Evolutionary conservation across 1,284 basidiomycete species (phyloP).

Genomic region (Cryptococcus hybrid): DNA sequence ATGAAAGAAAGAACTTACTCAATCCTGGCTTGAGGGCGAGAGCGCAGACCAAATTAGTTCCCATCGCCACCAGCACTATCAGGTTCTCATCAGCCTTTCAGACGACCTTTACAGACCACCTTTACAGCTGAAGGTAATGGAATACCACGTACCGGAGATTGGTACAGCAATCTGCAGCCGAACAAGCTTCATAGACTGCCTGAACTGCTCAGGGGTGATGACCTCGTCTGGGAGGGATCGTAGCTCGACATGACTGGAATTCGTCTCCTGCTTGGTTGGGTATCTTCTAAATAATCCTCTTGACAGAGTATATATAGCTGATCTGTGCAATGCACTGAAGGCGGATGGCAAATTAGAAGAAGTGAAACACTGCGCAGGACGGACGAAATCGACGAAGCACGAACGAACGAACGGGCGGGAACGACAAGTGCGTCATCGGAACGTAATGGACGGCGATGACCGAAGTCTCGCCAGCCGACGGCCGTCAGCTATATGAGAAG

Average conservation of each 20-base stretch:
- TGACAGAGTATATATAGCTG: too few species aligned
- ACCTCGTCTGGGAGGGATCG: conserved; percentile 35
- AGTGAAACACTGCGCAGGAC: too few species aligned
- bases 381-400: too few species aligned
- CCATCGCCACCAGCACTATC: conserved; percentile 41
- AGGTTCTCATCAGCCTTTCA: background rate
- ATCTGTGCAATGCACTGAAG: too few species aligned
- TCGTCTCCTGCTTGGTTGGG: too few species aligned
- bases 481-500: too few species aligned
- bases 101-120: background rate
- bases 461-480: too few species aligned
- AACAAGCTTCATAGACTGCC: conserved; percentile 44
- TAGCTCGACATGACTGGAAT: conserved; percentile 38
- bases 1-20: conserved; percentile 19
- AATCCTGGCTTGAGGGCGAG: conserved; percentile 47
- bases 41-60: conserved; percentile 42
- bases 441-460: too few species aligned
- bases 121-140: conserved; percentile 47
- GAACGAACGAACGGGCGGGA: too few species aligned
- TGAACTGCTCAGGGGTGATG: conserved; percentile 44
- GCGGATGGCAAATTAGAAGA: too few species aligned
- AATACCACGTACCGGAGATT: conserved; percentile 66
- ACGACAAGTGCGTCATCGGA: too few species aligned
- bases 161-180: conserved; percentile 75
- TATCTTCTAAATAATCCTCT: too few species aligned